These are phyloP conservation scores for Ogataea allantospora DNA, from an alignment of 805 yeast species.

Conservation along the genomic window DNA sequence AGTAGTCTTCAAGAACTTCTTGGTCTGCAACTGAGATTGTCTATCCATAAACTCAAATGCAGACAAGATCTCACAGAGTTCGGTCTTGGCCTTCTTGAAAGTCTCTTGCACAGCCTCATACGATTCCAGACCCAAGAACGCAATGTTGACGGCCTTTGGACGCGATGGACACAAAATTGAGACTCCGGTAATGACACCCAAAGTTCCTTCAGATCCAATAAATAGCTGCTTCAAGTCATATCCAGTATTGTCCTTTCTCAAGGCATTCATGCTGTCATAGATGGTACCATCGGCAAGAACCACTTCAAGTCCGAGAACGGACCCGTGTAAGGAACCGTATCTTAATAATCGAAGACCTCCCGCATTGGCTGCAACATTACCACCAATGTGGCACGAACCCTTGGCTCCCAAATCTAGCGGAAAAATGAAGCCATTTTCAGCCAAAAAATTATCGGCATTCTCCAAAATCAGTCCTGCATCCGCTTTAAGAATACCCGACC, in stretches of 20 bases:
- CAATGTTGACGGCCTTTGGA: conserved; percentile 83
- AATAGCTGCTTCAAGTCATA: conserved; percentile 89
- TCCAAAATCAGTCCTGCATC: conserved; percentile 93
- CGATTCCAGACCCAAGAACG: conserved; percentile 77
- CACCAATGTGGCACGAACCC: conserved; percentile 96
- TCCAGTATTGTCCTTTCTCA: conserved; percentile 94
- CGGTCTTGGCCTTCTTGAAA: conserved; percentile 73
- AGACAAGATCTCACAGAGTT: conserved; percentile 79
- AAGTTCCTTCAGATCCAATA: conserved; percentile 91
- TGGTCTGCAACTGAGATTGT: conserved; percentile 63
- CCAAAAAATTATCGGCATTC: conserved; percentile 72
- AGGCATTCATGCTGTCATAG: conserved; percentile 73
- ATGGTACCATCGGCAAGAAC: conserved; percentile 90
- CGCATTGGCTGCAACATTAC: conserved; percentile 92
- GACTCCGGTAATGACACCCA: conserved; percentile 88
- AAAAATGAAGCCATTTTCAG: conserved; percentile 83
- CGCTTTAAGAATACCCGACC: conserved; percentile 80
- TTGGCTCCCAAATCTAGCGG: conserved; percentile 95
- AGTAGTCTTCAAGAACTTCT: conserved; percentile 51
- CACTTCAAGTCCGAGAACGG: conserved; percentile 86
- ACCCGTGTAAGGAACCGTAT: conserved; percentile 90
- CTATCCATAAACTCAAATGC: conserved; percentile 95
- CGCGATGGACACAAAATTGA: conserved; percentile 87
- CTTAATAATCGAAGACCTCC: conserved; percentile 88
- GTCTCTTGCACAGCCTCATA: conserved; percentile 84